Conservation (phyloP, 2,329 filamentous ascomycete genomes). For the Aspergillus quadrilineatus region DNA sequence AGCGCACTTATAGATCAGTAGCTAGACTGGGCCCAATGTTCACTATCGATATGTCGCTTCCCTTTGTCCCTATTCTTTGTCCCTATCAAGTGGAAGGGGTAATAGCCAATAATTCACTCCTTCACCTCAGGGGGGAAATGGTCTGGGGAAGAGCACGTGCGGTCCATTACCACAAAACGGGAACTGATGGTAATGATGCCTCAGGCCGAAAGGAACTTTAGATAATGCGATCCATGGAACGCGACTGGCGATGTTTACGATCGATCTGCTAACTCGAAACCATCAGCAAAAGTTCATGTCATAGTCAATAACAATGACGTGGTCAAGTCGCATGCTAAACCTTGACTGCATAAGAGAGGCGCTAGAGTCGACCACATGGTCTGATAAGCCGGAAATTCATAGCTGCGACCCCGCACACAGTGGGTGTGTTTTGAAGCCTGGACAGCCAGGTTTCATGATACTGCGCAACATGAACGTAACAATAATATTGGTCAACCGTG, state of each 20-base stretch:
- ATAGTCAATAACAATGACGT: slow-evolving; percentile 7
- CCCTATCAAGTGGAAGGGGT: neutral
- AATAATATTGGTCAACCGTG: neutral
- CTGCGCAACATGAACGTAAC: slow-evolving; percentile 2
- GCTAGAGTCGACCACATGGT: slow-evolving; percentile 11
- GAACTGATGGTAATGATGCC: neutral
- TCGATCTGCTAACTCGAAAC: neutral
- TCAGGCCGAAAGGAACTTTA: neutral
- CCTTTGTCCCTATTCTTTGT: too few species aligned
- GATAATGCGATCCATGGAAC: neutral
- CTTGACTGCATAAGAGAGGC: slow-evolving; percentile 15
- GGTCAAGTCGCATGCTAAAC: slow-evolving; percentile 20
- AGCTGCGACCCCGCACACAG: slow-evolving; percentile 19
- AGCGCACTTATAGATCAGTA: neutral
- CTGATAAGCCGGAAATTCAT: slow-evolving; percentile 17
- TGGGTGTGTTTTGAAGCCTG: slow-evolving; percentile 6
- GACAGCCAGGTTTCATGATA: neutral
- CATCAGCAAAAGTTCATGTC: neutral
- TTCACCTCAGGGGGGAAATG: neutral
- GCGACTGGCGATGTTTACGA: neutral
- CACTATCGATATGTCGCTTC: neutral
- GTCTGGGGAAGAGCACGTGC: slow-evolving; percentile 1
- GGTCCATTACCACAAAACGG: neutral
- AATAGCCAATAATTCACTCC: slow-evolving; percentile 3
- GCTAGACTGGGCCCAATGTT: neutral